Percentiles rank a stretch among this genome's conserved stretches.
Evolutionary conservation across 768 basidiomycete genomes (phyloP).

Genomic region (Scleroderma bovista): DNA sequence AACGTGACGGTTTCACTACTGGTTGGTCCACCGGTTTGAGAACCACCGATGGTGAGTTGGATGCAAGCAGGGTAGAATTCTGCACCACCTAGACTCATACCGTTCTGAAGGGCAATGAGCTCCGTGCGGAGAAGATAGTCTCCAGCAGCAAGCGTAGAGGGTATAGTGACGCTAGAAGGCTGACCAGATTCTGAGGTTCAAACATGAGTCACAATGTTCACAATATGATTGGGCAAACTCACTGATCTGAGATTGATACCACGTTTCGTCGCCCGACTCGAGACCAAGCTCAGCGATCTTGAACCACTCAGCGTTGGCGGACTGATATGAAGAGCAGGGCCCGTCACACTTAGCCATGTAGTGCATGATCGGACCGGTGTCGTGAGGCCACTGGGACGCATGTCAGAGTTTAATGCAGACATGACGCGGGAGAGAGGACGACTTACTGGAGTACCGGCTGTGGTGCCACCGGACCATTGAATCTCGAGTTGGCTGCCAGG

Average conservation of each 20-base stretch:
- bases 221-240: conserved; percentile 14
- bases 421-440: not conserved
- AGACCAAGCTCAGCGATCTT: conserved; percentile 58
- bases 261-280: conserved; percentile 28
- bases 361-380: conserved; percentile 62
- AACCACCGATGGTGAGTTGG: conserved; percentile 23
- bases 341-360: conserved; percentile 64
- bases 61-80: conserved; percentile 27
- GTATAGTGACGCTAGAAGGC: conserved; percentile 37
- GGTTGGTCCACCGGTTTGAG: conserved; percentile 17
- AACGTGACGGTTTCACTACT: conserved; percentile 43
- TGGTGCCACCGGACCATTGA: conserved; percentile 43
- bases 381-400: conserved; percentile 41
- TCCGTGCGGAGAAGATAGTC: conserved; percentile 75
- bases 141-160: conserved; percentile 51
- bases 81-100: conserved; percentile 46
- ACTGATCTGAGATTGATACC: conserved; percentile 50
- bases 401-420: not conserved
- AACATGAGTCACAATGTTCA: conserved; percentile 2
- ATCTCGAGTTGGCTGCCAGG: conserved; percentile 53
- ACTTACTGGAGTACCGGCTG: conserved; percentile 26
- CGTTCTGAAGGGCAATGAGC: conserved; percentile 71
- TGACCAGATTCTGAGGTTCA: conserved; percentile 31
- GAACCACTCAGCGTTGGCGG: conserved; percentile 60
- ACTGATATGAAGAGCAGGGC: conserved; percentile 51